Base-by-base conservation (phyloP, 345 rosid genomes). In the Pugionium cornutum region DNA sequence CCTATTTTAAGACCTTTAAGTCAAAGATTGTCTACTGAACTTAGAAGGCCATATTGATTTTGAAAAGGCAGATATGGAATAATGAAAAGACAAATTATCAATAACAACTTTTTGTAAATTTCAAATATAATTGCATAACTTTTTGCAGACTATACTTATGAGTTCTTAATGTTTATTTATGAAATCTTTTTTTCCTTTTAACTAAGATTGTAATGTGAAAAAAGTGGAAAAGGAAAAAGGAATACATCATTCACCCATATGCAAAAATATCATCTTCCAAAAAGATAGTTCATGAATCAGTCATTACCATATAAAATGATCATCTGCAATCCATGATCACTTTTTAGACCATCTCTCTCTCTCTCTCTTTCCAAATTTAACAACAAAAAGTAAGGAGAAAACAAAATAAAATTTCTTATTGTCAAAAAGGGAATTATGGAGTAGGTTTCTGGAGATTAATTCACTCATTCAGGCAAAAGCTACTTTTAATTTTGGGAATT, bases 11-110 rank as follows among this genome's bases (percentile, higher is more conserved):
- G 73, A 35, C 65, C n/a, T 67, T 46, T 68, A 48, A 61, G 77
- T 74, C 77, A 68, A 74, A 74, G 60, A 48, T 48, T 18, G 69
- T 74, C 64, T 62, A 74, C 77, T 67, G 48, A 74, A 62, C 54
- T 54, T 41, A 40, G 35, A 74, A 62, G 67, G 62, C 68, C 69
- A 60, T 39, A 41, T 27, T 53, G 29, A 53, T 60, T 74, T 54
- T 40, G 41, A 49, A 64, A 64, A 72, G 46, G 30, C 47, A 71
- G 11, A 49, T 57, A 10, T 48, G 11, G 29, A 34, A 40, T 5
- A 49, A 8, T 56, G 30, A 48, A 63, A 57, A 3, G 7, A 39
- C 3, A 60, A 26, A 26, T 10, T 2, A 44, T 53, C 36, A 36
- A 36, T 43, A 3, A 43, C 39, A 26, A 2, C 0, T 4, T 27